phyloP scores from a whole-genome alignment of 352 stramenopile genomes.

The Pythium rhizo-oryzae region DNA sequence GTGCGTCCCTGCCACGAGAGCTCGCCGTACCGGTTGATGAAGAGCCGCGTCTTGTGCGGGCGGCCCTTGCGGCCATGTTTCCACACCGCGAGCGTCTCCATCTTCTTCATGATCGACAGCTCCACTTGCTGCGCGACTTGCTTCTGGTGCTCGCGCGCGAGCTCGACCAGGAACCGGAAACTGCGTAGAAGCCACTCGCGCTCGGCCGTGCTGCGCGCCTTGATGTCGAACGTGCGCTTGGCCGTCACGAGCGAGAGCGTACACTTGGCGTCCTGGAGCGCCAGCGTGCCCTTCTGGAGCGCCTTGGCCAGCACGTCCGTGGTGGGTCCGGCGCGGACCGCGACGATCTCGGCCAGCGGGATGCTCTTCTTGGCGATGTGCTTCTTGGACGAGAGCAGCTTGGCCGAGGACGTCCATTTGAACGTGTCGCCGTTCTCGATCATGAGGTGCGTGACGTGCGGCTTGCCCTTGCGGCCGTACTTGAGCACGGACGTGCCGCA shows the following conservation, averaged over 20 bases:
- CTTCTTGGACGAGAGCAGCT: constrained; percentile 42
- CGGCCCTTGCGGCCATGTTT: constrained; percentile 79
- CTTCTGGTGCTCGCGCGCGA: constrained; percentile 74
- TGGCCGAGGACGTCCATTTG: constrained; percentile 69
- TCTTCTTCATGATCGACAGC: constrained; percentile 84
- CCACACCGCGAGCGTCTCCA: constrained; percentile 69
- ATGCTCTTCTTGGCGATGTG: constrained; percentile 57
- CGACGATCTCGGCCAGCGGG: constrained; percentile 55
- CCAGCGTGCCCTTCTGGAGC: constrained; percentile 69
- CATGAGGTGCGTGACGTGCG: constrained; percentile 69
- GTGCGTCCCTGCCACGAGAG: constrained; percentile 82
- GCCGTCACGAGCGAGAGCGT: constrained; percentile 77
- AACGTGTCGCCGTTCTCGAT: constrained; percentile 82
- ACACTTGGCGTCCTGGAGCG: constrained; percentile 57
- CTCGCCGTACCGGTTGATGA: constrained; percentile 83
- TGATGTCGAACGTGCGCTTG: constrained; percentile 78
- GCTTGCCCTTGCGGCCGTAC: constrained; percentile 80
- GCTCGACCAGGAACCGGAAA: constrained; percentile 68
- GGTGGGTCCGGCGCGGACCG: constrained; percentile 52
- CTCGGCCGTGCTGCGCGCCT: constrained; percentile 64
- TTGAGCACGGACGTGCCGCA: constrained; percentile 73
- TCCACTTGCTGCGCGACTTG: constrained; percentile 80
- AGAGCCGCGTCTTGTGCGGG: constrained; percentile 83
- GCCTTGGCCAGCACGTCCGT: constrained; percentile 71
- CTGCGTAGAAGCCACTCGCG: constrained; percentile 80